These are phyloP conservation scores for Rhexocercosporidium sp. DNA, from an alignment of 2,329 filamentous ascomycete species.

Conservation along the genomic window DNA sequence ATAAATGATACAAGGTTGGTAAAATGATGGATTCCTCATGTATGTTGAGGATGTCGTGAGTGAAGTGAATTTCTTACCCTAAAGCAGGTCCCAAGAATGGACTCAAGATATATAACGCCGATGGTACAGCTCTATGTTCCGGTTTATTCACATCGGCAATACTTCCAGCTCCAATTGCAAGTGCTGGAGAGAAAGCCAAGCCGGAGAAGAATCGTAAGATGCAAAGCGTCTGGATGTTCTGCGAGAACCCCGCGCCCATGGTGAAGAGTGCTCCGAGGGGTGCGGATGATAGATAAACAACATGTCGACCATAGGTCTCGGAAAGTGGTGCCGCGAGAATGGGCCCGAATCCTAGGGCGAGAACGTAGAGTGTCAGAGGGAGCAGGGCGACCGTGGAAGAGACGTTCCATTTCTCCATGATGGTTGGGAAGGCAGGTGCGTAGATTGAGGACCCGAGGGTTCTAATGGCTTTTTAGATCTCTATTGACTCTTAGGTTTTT, in stretches of 20 bases:
- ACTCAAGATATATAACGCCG: constrained; percentile 54
- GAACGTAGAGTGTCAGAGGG: constrained; percentile 55
- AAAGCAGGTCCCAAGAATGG: constrained; percentile 59
- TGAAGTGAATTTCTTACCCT: constrained; percentile 45
- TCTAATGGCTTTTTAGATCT: constrained; percentile 22
- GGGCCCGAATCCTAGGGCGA: constrained; percentile 67
- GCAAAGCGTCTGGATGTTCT: constrained; percentile 51
- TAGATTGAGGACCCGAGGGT: constrained; percentile 55
- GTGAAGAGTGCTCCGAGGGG: constrained; percentile 61
- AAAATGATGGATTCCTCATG: no score
- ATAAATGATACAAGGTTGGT: background rate
- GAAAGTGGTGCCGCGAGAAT: constrained; percentile 64
- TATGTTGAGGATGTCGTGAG: background rate
- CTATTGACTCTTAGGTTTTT: background rate
- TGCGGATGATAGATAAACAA: constrained; percentile 50
- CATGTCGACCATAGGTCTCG: constrained; percentile 60
- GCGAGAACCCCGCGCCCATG: constrained; percentile 66
- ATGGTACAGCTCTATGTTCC: constrained; percentile 49
- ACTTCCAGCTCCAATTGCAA: constrained; percentile 56
- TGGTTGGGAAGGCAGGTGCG: constrained; percentile 51
- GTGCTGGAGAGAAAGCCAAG: constrained; percentile 50
- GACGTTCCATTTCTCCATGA: constrained; percentile 52
- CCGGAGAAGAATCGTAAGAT: constrained; percentile 55
- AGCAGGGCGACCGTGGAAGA: constrained; percentile 51
- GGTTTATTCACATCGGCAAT: constrained; percentile 55